Conservation (phyloP, 129 eudicot genomes). For the Mikania micrantha region DNA sequence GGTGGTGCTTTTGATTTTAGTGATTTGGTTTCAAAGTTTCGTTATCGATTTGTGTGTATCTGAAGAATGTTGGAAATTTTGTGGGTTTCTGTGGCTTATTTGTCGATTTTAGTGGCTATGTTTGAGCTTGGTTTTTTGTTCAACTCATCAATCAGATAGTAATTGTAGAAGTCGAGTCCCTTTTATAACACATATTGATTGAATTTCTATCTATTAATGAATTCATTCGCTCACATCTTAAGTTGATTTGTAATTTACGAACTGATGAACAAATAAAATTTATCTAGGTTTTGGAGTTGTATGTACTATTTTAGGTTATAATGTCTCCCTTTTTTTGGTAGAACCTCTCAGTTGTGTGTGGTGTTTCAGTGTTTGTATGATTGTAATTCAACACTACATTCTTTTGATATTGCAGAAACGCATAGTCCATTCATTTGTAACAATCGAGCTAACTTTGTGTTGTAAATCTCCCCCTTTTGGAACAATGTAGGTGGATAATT, state of each 20-base stretch:
- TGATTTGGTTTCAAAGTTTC: not conserved
- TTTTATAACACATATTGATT: not conserved
- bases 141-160: conserved; percentile 3
- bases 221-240: not conserved
- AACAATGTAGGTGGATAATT: conserved; percentile 20
- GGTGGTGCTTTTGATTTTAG: conserved; percentile 8
- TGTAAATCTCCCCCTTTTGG: conserved; percentile 4
- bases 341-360: conserved; percentile 9
- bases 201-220: conserved; percentile 12
- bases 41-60: conserved; percentile 13
- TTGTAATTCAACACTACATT: not conserved
- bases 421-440: not conserved
- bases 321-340: conserved; percentile 1
- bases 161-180: not conserved
- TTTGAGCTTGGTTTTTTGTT: not conserved
- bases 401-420: not conserved
- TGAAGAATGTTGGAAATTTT: not conserved
- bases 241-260: not conserved
- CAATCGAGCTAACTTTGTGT: not conserved
- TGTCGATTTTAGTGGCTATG: conserved; percentile 1
- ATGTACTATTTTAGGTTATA: conserved; percentile 8
- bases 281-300: conserved; percentile 17
- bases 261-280: conserved; percentile 2
- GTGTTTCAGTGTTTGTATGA: not conserved
- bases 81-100: not conserved